phyloP scores from a whole-genome alignment of 164 flowering plant species.

The Magnolia sinica region DNA sequence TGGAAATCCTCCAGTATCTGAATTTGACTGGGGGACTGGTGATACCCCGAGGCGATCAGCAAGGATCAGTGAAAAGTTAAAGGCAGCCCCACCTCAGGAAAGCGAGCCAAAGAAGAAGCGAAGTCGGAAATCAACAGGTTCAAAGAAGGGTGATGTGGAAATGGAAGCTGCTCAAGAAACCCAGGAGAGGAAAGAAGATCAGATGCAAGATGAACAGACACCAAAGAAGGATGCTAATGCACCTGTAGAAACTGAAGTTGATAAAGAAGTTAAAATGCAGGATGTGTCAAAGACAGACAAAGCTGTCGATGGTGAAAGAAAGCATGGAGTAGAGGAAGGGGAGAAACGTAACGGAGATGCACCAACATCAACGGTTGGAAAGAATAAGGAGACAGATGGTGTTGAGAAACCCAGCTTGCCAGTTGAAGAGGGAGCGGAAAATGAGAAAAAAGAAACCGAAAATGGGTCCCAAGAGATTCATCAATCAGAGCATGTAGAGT shows the following conservation, averaged over 20 bases:
- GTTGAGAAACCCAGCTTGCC: slow-evolving; percentile 15
- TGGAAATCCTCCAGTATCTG: slow-evolving; percentile 54
- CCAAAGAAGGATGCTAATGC: neutral
- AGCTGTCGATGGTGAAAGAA: too few relatives aligned
- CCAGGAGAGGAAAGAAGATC: slow-evolving; percentile 30
- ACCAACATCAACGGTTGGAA: neutral
- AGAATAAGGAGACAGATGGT: slow-evolving; percentile 8
- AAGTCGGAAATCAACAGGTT: slow-evolving; percentile 29
- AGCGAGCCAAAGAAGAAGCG: slow-evolving; percentile 41
- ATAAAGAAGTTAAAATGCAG: slow-evolving; percentile 13
- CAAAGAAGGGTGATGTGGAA: slow-evolving; percentile 39
- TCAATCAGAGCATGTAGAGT: slow-evolving; percentile 11
- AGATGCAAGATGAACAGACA: neutral
- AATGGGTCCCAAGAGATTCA: slow-evolving; percentile 25
- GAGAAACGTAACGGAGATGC: neutral
- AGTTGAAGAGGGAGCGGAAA: slow-evolving; percentile 14
- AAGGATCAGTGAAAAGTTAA: slow-evolving; percentile 71
- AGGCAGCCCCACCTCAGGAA: slow-evolving; percentile 47
- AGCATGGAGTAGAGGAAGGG: neutral
- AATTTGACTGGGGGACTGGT: slow-evolving; percentile 88
- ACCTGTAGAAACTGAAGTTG: neutral
- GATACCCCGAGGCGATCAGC: slow-evolving; percentile 85
- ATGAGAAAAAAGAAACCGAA: slow-evolving; percentile 20
- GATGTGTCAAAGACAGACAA: neutral
- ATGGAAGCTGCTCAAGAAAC: slow-evolving; percentile 19